Percentiles rank a stretch among this genome's conserved stretches.
phyloP scores from a whole-genome alignment of 2,329 filamentous ascomycete species.

The Curvularia lunata region DNA sequence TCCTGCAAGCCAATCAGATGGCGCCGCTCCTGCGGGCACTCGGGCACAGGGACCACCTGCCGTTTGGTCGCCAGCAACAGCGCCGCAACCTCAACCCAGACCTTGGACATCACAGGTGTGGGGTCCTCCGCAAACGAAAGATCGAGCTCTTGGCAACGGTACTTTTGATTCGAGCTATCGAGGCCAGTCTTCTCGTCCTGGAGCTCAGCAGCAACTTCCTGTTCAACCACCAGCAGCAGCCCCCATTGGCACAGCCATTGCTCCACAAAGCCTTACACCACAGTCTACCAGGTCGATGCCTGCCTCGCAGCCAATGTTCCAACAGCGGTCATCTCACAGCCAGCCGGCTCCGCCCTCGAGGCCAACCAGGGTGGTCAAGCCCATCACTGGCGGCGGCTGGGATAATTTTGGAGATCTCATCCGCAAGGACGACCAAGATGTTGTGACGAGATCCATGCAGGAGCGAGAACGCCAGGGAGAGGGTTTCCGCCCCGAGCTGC shows the following conservation, averaged over 20 bases:
- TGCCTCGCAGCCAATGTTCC: constrained; percentile 30
- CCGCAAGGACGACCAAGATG: constrained; percentile 37
- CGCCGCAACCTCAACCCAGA: constrained; percentile 34
- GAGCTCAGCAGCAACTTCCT: constrained; percentile 36
- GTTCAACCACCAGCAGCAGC: constrained; percentile 34
- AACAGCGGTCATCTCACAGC: constrained; percentile 23
- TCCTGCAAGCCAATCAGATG: constrained; percentile 27
- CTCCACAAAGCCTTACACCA: constrained; percentile 24
- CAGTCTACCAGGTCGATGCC: constrained; percentile 27
- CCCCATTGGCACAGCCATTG: constrained; percentile 31
- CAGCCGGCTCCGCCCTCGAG: constrained; percentile 24
- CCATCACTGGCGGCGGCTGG: constrained; percentile 41
- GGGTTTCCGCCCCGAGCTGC: constrained; percentile 41
- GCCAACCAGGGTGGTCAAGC: constrained; percentile 38
- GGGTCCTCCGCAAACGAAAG: constrained; percentile 71
- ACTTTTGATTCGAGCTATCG: constrained; percentile 71
- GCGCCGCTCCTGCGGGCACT: constrained; percentile 22
- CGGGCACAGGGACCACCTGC: constrained; percentile 36
- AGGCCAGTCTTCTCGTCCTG: constrained; percentile 53
- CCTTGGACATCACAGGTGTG: constrained; percentile 66
- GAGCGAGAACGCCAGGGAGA: constrained; percentile 39
- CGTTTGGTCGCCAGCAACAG: constrained; percentile 37
- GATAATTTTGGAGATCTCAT: constrained; percentile 42
- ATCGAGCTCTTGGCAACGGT: constrained; percentile 76
- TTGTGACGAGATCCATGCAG: constrained; percentile 32